Evolutionary conservation across 352 stramenopile species (phyloP).

Genomic region (Pythium folliculosum): DNA sequence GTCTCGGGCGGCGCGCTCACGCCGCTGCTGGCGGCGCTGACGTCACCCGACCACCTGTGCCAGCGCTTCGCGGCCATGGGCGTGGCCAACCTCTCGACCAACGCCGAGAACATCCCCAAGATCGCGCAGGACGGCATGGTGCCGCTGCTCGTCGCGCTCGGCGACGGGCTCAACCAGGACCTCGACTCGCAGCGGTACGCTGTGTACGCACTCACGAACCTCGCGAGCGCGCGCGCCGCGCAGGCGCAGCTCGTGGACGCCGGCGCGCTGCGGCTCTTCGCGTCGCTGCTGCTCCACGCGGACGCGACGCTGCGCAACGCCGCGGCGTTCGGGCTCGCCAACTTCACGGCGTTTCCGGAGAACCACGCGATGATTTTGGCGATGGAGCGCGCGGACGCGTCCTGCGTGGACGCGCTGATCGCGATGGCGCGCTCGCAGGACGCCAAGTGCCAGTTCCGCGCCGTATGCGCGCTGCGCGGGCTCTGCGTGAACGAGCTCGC

Average conservation of each 20-base stretch:
- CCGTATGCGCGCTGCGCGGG: conserved; percentile 90
- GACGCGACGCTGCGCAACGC: conserved; percentile 89
- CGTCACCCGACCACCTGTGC: conserved; percentile 90
- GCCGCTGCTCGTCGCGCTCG: conserved; percentile 85
- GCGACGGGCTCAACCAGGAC: conserved; percentile 84
- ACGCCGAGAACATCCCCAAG: conserved; percentile 88
- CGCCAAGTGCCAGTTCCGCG: conserved; percentile 85
- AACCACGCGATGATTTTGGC: conserved; percentile 90
- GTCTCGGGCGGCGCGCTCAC: conserved; percentile 89
- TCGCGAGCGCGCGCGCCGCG: conserved; percentile 84
- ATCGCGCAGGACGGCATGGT: conserved; percentile 91
- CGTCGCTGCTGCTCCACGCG: conserved; percentile 65
- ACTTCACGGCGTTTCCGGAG: conserved; percentile 92
- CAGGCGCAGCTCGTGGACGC: conserved; percentile 85
- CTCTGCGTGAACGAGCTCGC: conserved; percentile 89
- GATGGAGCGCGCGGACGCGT: conserved; percentile 19
- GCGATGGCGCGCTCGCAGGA: conserved; percentile 63
- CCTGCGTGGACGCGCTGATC: conserved; percentile 61
- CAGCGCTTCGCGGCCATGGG: conserved; percentile 95
- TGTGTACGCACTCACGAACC: conserved; percentile 93
- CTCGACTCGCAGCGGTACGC: conserved; percentile 93
- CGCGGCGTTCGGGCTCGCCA: conserved; percentile 91
- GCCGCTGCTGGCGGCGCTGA: conserved; percentile 88
- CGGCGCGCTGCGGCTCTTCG: conserved; percentile 72
- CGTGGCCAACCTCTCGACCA: conserved; percentile 94